These are phyloP conservation scores for Mangifera indica DNA, from an alignment of 345 rosid species.

Conservation along the genomic window DNA sequence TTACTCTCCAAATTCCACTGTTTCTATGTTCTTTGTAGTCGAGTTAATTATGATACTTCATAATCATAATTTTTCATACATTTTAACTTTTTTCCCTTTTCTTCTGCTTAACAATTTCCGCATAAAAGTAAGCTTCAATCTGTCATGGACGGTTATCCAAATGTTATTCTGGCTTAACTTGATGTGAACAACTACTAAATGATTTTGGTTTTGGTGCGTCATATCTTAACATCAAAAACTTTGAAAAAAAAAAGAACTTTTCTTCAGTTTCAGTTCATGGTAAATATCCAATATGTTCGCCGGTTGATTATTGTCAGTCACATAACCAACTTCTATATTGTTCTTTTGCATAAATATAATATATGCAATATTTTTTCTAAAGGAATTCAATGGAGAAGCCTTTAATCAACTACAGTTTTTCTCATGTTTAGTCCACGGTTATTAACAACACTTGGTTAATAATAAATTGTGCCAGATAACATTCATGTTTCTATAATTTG, in stretches of 20 bases:
- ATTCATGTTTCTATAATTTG: not conserved
- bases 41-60: not conserved
- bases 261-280: not conserved
- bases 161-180: not conserved
- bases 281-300: too few species aligned
- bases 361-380: not conserved
- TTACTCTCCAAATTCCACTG: not conserved
- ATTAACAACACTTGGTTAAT: not conserved
- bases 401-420: not conserved
- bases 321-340: not conserved
- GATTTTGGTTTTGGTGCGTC: not conserved
- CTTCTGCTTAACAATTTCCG: not conserved
- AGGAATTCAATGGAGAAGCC: not conserved
- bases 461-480: not conserved
- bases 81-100: not conserved
- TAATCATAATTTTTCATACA: not conserved
- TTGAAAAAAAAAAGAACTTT: not conserved
- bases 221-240: slow-evolving; percentile 2
- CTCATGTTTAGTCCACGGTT: not conserved
- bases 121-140: not conserved
- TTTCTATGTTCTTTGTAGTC: too few species aligned
- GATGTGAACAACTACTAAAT: not conserved
- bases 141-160: not conserved
- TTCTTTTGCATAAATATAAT: not conserved
- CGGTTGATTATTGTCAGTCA: not conserved